phyloP scores from a whole-genome alignment of 805 yeast genomes.

The Wickerhamomyces subpelliculosus region DNA sequence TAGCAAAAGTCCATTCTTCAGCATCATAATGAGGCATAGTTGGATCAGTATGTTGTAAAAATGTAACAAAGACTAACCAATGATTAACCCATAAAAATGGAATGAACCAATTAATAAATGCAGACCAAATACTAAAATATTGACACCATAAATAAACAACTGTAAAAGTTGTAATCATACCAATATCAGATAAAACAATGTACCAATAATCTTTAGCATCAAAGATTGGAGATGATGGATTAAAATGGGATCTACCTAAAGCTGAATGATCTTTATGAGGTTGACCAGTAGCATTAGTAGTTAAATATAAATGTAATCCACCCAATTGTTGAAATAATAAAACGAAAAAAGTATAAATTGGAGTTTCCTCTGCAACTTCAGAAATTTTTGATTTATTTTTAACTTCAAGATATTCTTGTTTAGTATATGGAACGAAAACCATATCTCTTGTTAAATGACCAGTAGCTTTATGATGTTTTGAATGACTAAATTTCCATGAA shows the following conservation, averaged over 20 bases:
- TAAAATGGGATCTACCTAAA: slow-evolving; percentile 42
- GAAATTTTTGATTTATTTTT: slow-evolving; percentile 28
- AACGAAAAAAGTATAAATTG: slow-evolving; percentile 36
- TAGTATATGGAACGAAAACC: slow-evolving; percentile 52
- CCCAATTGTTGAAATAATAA: slow-evolving; percentile 49
- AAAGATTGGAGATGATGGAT: slow-evolving; percentile 49
- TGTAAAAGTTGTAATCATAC: slow-evolving; percentile 37
- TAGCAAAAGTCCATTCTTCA: slow-evolving; percentile 53
- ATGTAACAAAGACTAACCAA: slow-evolving; percentile 60
- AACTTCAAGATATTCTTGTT: slow-evolving; percentile 34
- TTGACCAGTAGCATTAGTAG: slow-evolving; percentile 54
- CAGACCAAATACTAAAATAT: slow-evolving; percentile 40
- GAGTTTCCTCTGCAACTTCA: slow-evolving; percentile 50
- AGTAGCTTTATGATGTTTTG: slow-evolving; percentile 58
- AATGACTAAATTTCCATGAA: slow-evolving; percentile 55
- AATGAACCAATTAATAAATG: slow-evolving; percentile 47
- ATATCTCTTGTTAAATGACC: slow-evolving; percentile 55
- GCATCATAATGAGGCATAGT: slow-evolving; percentile 52
- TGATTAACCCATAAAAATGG: slow-evolving; percentile 58
- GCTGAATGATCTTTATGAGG: slow-evolving; percentile 34
- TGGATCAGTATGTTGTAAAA: slow-evolving; percentile 56
- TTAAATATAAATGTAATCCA: slow-evolving; percentile 45
- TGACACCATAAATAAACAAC: slow-evolving; percentile 47
- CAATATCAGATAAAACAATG: slow-evolving; percentile 48
- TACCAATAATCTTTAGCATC: slow-evolving; percentile 50